Conservation (phyloP, 2,329 filamentous ascomycete species). For the Ascochyta fabae region DNA sequence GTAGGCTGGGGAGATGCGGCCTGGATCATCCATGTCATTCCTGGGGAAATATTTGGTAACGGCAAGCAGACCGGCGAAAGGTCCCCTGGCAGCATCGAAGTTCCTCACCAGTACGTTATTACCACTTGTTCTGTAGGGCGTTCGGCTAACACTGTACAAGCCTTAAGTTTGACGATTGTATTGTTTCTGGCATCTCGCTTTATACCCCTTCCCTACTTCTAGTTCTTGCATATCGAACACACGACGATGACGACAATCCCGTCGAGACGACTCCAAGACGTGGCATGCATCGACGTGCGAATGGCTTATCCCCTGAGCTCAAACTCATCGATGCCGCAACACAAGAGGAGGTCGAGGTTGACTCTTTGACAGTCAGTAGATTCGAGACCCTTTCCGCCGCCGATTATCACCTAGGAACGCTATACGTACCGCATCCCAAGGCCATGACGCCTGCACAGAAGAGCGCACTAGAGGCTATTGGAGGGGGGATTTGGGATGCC, state of each 20-base stretch:
- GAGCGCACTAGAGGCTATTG: slow-evolving; percentile 78
- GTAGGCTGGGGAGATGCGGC: slow-evolving; percentile 96
- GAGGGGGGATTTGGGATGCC: slow-evolving; percentile 84
- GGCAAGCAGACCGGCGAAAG: slow-evolving; percentile 73
- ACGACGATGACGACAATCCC: slow-evolving; percentile 70
- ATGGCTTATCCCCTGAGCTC: slow-evolving; percentile 84
- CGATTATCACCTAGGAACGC: slow-evolving; percentile 87
- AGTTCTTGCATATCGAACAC: slow-evolving; percentile 86
- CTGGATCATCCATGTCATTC: slow-evolving; percentile 92
- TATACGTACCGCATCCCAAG: slow-evolving; percentile 76
- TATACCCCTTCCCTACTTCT: slow-evolving; percentile 92
- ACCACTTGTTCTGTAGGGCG: slow-evolving; percentile 19
- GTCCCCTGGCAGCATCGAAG: slow-evolving; percentile 81
- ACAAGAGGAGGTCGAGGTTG: slow-evolving; percentile 82
- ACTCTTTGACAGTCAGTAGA: slow-evolving; percentile 82
- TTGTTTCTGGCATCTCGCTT: slow-evolving; percentile 94
- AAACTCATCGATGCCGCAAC: slow-evolving; percentile 88
- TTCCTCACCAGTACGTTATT: slow-evolving; percentile 81
- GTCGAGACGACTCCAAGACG: slow-evolving; percentile 66
- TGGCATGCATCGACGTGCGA: slow-evolving; percentile 73
- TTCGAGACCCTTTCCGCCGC: slow-evolving; percentile 85
- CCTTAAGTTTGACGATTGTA: slow-evolving; percentile 89
- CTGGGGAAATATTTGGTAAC: slow-evolving; percentile 67
- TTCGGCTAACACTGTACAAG: slow-evolving; percentile 53
- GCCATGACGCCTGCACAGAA: slow-evolving; percentile 67